These are phyloP conservation scores for Wilcoxina mikolae DNA, from an alignment of 495 filamentous ascomycete genomes.

Conservation along the genomic window DNA sequence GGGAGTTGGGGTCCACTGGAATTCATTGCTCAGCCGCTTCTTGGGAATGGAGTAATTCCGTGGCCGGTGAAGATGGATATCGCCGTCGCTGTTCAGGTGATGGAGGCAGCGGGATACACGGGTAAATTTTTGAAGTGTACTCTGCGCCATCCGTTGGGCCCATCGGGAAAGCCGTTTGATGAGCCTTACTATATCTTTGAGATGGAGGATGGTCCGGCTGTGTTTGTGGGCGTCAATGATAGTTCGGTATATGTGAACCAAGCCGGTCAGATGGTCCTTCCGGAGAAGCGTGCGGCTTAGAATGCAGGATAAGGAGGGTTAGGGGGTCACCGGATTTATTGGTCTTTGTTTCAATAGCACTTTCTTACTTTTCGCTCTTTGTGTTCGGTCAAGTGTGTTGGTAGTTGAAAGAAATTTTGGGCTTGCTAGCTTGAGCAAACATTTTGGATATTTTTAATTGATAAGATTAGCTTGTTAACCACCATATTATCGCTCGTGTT, in stretches of 20 bases:
- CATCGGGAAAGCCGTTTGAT: not conserved
- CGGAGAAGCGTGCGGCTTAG: not conserved
- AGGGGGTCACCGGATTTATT: too few relatives aligned
- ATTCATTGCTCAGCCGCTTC: not conserved
- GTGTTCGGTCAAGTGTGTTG: too few relatives aligned
- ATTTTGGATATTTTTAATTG: too few relatives aligned
- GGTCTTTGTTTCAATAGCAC: too few relatives aligned
- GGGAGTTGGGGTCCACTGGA: not conserved
- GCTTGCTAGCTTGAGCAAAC: too few relatives aligned
- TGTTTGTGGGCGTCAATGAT: not conserved
- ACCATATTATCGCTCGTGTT: too few relatives aligned
- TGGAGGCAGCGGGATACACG: slow-evolving; percentile 10
- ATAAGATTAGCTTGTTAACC: too few relatives aligned
- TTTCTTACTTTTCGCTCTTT: too few relatives aligned
- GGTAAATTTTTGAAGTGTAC: not conserved
- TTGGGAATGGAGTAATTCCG: not conserved
- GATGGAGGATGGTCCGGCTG: slow-evolving; percentile 4
- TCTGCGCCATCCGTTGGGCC: slow-evolving; percentile 3
- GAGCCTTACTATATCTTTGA: slow-evolving; percentile 14
- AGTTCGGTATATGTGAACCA: not conserved
- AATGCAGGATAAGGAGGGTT: not conserved
- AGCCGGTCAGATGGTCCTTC: not conserved
- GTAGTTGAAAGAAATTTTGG: too few relatives aligned
- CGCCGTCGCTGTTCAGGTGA: slow-evolving; percentile 1
- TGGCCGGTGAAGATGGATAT: slow-evolving; percentile 14